Evolutionary conservation across 2,329 filamentous ascomycete genomes (phyloP).

Genomic region (Cladophialophora carrionii): DNA sequence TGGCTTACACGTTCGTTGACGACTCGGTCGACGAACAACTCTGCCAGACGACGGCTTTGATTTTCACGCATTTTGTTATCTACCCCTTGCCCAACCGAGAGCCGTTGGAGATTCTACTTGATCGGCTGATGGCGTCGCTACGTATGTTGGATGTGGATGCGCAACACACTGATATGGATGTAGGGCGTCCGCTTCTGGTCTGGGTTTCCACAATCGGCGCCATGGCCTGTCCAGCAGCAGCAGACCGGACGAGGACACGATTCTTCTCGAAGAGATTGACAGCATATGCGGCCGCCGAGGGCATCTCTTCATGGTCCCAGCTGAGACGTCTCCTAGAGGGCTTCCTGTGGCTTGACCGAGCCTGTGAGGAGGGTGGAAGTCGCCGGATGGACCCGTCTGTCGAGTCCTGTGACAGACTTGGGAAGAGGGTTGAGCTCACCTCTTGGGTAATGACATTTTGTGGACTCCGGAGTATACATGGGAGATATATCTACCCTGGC

Average conservation of each 20-base stretch:
- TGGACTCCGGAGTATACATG: no score
- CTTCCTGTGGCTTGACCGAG: slow-evolving; percentile 8
- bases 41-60: neutral
- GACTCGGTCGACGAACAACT: slow-evolving; percentile 1
- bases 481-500: neutral
- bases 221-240: slow-evolving; percentile 1
- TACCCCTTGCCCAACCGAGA: slow-evolving; percentile 1
- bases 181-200: neutral
- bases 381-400: neutral
- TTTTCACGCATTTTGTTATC: slow-evolving; percentile 3
- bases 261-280: neutral
- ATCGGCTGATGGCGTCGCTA: neutral
- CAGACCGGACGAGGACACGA: neutral
- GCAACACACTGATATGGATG: neutral
- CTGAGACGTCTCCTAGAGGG: neutral
- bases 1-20: neutral
- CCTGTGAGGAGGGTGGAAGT: neutral
- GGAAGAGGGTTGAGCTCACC: neutral
- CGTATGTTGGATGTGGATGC: neutral
- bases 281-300: neutral
- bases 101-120: neutral
- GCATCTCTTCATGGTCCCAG: slow-evolving; percentile 1
- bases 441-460: no score
- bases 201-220: slow-evolving; percentile 2
- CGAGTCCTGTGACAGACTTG: neutral